phyloP scores from a whole-genome alignment of 1,139 yeast genomes.

The Pichia sp. region DNA sequence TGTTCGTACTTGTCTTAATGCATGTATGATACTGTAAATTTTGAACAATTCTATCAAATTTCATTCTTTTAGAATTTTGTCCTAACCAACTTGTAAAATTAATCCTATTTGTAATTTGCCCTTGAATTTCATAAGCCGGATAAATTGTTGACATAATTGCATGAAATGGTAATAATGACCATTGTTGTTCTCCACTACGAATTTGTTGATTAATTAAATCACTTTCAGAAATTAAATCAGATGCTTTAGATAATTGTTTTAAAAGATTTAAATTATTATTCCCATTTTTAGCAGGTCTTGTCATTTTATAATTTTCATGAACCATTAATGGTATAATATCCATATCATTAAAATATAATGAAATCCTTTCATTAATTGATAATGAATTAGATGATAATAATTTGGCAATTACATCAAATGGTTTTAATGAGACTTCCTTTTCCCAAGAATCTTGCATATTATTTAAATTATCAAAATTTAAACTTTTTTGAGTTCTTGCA shows the following conservation, averaged over 20 bases:
- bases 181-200: constrained; percentile 88
- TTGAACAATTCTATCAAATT: constrained; percentile 71
- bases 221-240: constrained; percentile 69
- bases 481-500: constrained; percentile 58
- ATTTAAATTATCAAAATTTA: constrained; percentile 49
- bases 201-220: constrained; percentile 77
- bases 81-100: constrained; percentile 88
- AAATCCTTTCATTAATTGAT: constrained; percentile 74
- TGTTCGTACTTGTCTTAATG: constrained; percentile 70
- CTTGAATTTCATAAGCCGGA: constrained; percentile 75
- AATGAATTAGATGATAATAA: constrained; percentile 57
- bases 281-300: constrained; percentile 42
- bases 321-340: constrained; percentile 94
- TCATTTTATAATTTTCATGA: constrained; percentile 81
- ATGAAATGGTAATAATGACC: constrained; percentile 93
- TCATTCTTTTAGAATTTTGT: constrained; percentile 78
- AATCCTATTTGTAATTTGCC: constrained; percentile 61
- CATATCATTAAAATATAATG: constrained; percentile 87
- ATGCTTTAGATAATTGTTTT: constrained; percentile 65
- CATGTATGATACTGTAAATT: constrained; percentile 87
- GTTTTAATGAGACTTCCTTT: constrained; percentile 84
- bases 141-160: constrained; percentile 81
- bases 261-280: constrained; percentile 44
- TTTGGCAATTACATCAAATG: constrained; percentile 82
- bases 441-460: constrained; percentile 71